Base-by-base conservation (phyloP, 805 yeast species). In the Lachancea cidri region DNA sequence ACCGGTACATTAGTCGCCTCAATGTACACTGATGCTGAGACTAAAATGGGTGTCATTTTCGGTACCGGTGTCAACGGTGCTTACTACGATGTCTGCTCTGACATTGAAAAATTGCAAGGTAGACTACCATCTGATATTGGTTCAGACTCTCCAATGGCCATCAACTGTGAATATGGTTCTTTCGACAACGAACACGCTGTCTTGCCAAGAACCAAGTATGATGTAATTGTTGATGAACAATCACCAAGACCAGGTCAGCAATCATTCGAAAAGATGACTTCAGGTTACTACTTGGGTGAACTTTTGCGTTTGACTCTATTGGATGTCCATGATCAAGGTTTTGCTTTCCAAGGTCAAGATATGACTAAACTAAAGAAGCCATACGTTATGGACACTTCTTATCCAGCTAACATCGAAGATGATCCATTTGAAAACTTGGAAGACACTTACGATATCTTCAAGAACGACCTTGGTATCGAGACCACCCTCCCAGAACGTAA, bases 11-110 rank as follows among this genome's bases (percentile, higher is more conserved):
- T 91, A 57, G 95, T 91, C 47, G 98, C 98, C 25, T 88, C 97
- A 37, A 79, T 83, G 74, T 91, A 91, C 71, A 77, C 94, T 39
- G 95, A 91, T 62, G 78, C 91, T 29, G 79, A 78, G 54, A 81
- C 96, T 50, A 81, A 82, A 67, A 85, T 89, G 91, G 98, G 98
- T 45, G 77, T 87, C 60, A 91, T 91, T 55, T 91, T 88, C 63
- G 98, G 98, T 62, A 91, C 98, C 36, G 98, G 98, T 53, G 86
- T 91, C 68, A 91, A 91, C 65, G 97, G 97, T 64, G 96, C 96
- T 42, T 91, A 89, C 72, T 89, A 81, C 67, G 98, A 91, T 56
- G 67, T 67, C 37, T 81, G 79, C 39, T 65, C 71, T 39, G 77
- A 77, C 55, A 78, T 91, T 54, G 91, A 89, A 49, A 91, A 91